Base-by-base conservation (phyloP, 805 yeast species). In the Schwanniomyces yamadae region DNA sequence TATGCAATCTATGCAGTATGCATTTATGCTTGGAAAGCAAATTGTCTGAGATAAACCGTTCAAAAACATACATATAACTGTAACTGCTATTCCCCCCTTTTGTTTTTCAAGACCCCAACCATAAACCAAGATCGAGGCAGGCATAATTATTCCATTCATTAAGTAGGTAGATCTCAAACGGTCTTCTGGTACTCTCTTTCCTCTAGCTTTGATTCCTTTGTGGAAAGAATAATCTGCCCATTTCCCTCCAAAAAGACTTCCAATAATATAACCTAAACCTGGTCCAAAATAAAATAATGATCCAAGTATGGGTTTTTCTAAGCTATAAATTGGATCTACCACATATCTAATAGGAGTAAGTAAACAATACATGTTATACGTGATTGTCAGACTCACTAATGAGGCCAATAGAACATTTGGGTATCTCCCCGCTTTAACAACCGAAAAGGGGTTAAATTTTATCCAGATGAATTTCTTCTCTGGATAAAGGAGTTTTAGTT, bases 111-210 rank as follows among this genome's bases (percentile, higher is more conserved):
- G 39, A 6, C 67, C 41, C 81, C 82, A 77, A 0, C 82, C 83
- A 48, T 76, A 78, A 2, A 75, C 59, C 6, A 78, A 46, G 24
- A 68, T 63, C 7, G 71, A 43, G 36, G 81, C 73, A 55, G 86
- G 69, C 91, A 91, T 82, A 47, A 86, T 66, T 42, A 86, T 61
- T 31, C 95, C 95, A 33, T 78, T 62, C 22, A 91, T 83, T 65
- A 86, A 83, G 4, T 70, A 50, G 32, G 82, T 41, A 18, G 79
- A 78, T 24, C 90, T 75, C 33, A 85, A 63, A 57, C 95, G 76
- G 10, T 78, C 80, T 55, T 86, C 95, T 1, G 95, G 91, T 10
- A 78, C 73, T 0, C 76, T 66, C 5, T 55, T 46, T 1, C 77
- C 76, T 35, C 71, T 55, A 13, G 56, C 61, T 32, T 49, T 53